Evolutionary conservation across 2,329 filamentous ascomycete genomes (phyloP), one percentile per base, ranked within the genome.

Genomic region (Proliferodiscus dingleyae): DNA sequence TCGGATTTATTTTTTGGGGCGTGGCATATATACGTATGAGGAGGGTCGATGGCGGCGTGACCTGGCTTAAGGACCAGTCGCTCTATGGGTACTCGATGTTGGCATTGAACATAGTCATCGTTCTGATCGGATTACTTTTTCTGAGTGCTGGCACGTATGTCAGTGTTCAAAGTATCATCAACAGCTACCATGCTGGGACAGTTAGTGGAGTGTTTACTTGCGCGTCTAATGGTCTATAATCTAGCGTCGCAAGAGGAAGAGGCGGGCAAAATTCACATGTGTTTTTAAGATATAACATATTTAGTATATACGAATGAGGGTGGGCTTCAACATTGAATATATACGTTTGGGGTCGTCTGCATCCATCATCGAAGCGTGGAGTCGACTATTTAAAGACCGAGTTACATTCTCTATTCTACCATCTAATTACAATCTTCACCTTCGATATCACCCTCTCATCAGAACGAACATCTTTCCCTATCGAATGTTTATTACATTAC

Each of bases 1-100:
- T 91, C 59, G 90, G 90, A 19, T 96, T 95, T 72, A 95, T 95
- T 61, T 96, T 95, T 72, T 96, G 87, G 87, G 87, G 85, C 10
- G 77, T 88, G 1, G 87, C 86, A 1, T 91, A 88, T 61, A 77
- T 89, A 60, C 78, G 85, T 45, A 87, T 91, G 85, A 75, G 85
- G 38, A 70, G 69, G 16, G 83, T 77, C 1, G 83, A 87, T 52
- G 74, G 79, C 28, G 72, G 75, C 5, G 61, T 73, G 2, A 67
- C 71, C 1, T 63, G 61, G 61, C 24, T 64, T 4, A 40, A 46
- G 8, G 56, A 62, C 22, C 52, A 59, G 19, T 54, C 57, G 3
- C 15, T 45, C 3, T 53, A 64, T 32, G 73, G 75, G 28, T 73
- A 70, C 42, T 37, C 77, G 6, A 76, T 78, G 34, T 73, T 81